Evolutionary conservation across 495 filamentous ascomycete genomes (phyloP), one percentile per base, ranked within the genome.

Genomic region (Neohortaea acidophila): DNA sequence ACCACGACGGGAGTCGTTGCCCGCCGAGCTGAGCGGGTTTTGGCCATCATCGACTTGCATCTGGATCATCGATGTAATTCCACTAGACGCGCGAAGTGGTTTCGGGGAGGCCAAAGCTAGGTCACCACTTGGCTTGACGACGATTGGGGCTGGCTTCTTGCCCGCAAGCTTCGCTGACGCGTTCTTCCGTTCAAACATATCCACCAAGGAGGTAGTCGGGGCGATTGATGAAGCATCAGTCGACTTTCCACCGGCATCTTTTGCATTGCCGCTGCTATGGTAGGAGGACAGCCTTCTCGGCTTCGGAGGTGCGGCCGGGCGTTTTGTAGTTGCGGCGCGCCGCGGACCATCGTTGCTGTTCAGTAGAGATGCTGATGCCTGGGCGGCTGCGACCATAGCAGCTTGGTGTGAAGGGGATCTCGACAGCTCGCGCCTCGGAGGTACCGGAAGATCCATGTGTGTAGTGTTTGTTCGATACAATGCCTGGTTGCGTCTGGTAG

Each of bases 141-240:
- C 18, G 5, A 45, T 18, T 2, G 42, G 39, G 17, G 29, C 28
- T 7, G 36, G 38, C 30, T 25, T 43, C 32, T 34, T 32, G 8
- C 28, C 23, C 19, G 21, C 27, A 17, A 21, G 8, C 3, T 35
- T 7, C 9, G 30, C 31, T 7, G 6, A 21, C 8, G 26, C 15
- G 3, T 21, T 21, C 25, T 41, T 42, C 10, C 34, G 25, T 55
- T 81, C 77, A 45, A 78, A 81, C 44, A 79, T 58, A 12, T 65
- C 62, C 33, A 79, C 69, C 14, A 79, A 57, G 7, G 71, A 63
- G 13, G 61, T 70, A 0, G 74, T 76, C 2, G 71, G 61, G 36
- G 59, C 51, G 15, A 74, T 72, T 2, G 72, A 60, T 0, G 57
- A 61, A n/a, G 63, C 55, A 49, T 78, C 73, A n/a, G 60, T 55